A percentile compares a stretch with the other conserved stretches of the same genome.
phyloP scores from a whole-genome alignment of 2,329 filamentous ascomycete genomes.

The Lasiodiplodia sp. region DNA sequence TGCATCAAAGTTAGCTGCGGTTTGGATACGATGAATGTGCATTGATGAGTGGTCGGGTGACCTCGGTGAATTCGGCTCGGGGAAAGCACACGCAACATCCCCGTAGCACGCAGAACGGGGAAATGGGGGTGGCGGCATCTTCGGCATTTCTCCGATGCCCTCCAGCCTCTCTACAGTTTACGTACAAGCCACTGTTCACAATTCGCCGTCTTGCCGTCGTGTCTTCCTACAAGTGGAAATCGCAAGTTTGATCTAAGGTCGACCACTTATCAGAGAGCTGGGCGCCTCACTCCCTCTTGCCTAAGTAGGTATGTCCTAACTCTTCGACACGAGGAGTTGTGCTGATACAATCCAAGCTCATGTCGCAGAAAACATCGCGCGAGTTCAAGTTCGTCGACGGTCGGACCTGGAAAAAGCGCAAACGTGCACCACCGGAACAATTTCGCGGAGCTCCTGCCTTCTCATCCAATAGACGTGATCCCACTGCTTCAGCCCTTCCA shows the following conservation, averaged over 20 bases:
- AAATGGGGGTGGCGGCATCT: too few relatives aligned
- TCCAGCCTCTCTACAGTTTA: too few relatives aligned
- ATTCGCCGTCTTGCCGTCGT: too few relatives aligned
- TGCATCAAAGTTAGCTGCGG: too few relatives aligned
- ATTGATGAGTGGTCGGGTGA: background rate
- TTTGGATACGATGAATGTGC: background rate
- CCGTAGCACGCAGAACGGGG: too few relatives aligned
- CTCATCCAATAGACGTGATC: background rate
- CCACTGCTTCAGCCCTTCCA: background rate
- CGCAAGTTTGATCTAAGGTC: too few relatives aligned
- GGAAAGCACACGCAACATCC: too few relatives aligned
- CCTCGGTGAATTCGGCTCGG: too few relatives aligned
- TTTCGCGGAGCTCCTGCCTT: background rate
- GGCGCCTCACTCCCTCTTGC: background rate
- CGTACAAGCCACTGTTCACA: too few relatives aligned
- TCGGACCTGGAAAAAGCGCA: background rate
- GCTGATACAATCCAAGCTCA: background rate
- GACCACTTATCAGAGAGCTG: too few relatives aligned
- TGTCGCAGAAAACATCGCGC: background rate
- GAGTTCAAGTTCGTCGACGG: slow-evolving; percentile 4
- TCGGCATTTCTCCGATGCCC: too few relatives aligned
- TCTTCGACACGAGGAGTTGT: background rate
- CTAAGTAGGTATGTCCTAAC: background rate
- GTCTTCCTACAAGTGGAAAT: too few relatives aligned
- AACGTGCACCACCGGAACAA: background rate